Evolutionary conservation across 768 basidiomycete species (phyloP).

Genomic region (Leccinum boreale): DNA sequence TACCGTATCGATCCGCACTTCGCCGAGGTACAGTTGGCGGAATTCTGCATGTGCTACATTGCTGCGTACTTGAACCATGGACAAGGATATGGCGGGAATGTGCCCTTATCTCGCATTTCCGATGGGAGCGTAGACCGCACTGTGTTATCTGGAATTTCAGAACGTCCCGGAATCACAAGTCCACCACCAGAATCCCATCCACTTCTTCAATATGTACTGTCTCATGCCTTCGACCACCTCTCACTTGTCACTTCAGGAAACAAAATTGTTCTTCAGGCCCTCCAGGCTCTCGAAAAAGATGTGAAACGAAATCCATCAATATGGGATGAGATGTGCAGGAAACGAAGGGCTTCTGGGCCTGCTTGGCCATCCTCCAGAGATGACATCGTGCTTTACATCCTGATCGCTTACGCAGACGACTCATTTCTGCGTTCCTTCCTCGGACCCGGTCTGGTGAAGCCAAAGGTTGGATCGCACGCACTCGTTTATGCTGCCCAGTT

Average conservation of each 20-base stretch:
- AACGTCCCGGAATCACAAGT: neutral
- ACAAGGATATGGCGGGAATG: neutral
- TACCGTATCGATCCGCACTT: neutral
- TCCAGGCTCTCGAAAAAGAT: neutral
- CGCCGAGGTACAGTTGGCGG: neutral
- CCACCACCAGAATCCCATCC: neutral
- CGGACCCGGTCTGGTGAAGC: neutral
- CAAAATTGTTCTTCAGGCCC: neutral
- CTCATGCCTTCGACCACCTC: constrained; percentile 4
- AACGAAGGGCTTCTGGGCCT: neutral
- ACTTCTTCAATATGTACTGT: constrained; percentile 5
- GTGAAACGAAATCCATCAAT: neutral
- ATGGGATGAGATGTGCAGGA: constrained; percentile 2
- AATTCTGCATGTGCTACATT: constrained; percentile 10
- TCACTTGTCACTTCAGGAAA: neutral
- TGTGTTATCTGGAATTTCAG: neutral
- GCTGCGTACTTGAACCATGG: neutral
- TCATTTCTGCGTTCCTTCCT: neutral
- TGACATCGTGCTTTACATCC: neutral
- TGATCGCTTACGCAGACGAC: neutral
- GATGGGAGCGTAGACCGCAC: neutral
- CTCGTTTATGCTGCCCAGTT: neutral
- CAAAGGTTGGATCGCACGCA: neutral
- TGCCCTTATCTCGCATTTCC: neutral
- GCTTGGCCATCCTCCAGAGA: neutral